Percentiles rank a stretch among this genome's conserved stretches.
phyloP scores from a whole-genome alignment of 257 asterid genomes.

The Primulina tabacum region DNA sequence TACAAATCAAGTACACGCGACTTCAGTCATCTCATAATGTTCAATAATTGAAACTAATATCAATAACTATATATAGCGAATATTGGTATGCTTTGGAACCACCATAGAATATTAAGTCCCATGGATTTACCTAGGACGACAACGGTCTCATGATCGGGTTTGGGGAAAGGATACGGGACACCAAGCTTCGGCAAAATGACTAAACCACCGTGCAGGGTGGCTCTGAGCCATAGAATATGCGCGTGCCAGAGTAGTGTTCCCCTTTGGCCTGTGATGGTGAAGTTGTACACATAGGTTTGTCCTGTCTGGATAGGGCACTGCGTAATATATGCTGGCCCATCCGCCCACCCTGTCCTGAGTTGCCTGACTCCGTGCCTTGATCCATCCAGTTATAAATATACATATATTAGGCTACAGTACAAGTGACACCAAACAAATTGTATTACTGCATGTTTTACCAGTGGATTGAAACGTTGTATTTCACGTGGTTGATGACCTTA shows the following conservation, averaged over 20 bases:
- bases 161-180: constrained; percentile 64
- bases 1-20: constrained; percentile 3
- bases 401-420: too few relatives aligned
- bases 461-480: constrained; percentile 79
- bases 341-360: constrained; percentile 66
- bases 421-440: too few relatives aligned
- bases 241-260: constrained; percentile 80
- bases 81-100: too few relatives aligned
- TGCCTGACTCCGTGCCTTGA: constrained; percentile 73
- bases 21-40: neutral
- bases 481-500: constrained; percentile 76
- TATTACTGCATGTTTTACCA: too few relatives aligned
- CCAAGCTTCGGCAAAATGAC: constrained; percentile 62
- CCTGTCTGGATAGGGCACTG: constrained; percentile 77
- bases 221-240: constrained; percentile 64
- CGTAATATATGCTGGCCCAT: constrained; percentile 72
- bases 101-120: too few relatives aligned
- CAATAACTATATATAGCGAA: too few relatives aligned
- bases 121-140: constrained; percentile 39
- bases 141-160: constrained; percentile 56
- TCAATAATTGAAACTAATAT: too few relatives aligned
- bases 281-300: constrained; percentile 52
- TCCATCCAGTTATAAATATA: neutral
- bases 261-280: constrained; percentile 59
- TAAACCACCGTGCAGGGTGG: constrained; percentile 66